A percentile compares a stretch with the other conserved stretches of the same genome.
Conservation (phyloP, 371 early-diverging fungal genomes). For the Mucor lusitanicus region DNA sequence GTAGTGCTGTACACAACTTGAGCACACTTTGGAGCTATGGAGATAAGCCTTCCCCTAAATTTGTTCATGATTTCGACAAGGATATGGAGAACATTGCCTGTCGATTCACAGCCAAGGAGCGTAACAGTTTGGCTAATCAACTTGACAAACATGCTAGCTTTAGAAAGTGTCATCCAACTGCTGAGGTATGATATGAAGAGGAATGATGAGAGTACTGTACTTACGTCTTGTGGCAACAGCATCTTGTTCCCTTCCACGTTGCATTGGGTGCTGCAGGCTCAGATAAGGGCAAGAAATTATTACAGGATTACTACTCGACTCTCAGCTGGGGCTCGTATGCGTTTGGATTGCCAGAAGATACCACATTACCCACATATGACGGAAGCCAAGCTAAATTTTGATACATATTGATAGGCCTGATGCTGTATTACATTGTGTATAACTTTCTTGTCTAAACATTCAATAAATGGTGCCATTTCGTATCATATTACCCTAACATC, state of each 20-base stretch:
- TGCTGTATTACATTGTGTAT: not conserved
- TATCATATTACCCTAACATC: not conserved
- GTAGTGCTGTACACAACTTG: constrained; percentile 64
- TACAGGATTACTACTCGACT: constrained; percentile 27
- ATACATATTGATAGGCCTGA: not conserved
- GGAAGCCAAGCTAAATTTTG: not conserved
- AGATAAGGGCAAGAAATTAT: constrained; percentile 24
- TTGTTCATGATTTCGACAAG: constrained; percentile 31
- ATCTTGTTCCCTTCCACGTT: constrained; percentile 38
- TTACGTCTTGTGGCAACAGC: constrained; percentile 5
- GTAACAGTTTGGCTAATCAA: constrained; percentile 17
- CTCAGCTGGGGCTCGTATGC: constrained; percentile 31
- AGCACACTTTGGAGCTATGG: constrained; percentile 35
- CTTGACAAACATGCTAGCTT: constrained; percentile 27
- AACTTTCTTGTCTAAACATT: not conserved
- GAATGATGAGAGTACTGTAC: no score
- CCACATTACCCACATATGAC: constrained; percentile 14
- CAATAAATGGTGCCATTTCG: not conserved
- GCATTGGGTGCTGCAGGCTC: constrained; percentile 38
- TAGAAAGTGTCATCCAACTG: constrained; percentile 40
- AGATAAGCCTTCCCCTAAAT: constrained; percentile 27
- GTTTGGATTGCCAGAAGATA: constrained; percentile 28
- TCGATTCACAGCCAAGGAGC: constrained; percentile 20
- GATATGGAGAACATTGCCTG: constrained; percentile 22
- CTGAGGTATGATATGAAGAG: constrained; percentile 21